Conservation (phyloP, 495 filamentous ascomycete genomes). For the Physcia stellaris region DNA sequence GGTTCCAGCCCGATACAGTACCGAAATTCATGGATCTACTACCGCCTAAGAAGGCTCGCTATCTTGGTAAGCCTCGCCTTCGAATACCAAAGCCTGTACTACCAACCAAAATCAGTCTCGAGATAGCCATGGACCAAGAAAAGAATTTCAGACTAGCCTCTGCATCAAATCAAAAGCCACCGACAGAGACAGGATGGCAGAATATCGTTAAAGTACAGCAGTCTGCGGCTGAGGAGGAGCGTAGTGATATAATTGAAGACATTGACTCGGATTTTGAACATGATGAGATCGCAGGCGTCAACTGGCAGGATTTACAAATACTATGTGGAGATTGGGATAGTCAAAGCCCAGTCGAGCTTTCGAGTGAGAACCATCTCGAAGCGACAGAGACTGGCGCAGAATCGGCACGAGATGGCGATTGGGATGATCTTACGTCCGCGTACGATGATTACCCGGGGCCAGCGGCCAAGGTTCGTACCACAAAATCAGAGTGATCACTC, state of each 20-base stretch:
- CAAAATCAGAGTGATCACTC: neutral
- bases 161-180: slow-evolving; percentile 36
- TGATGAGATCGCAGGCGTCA: slow-evolving; percentile 53
- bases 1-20: slow-evolving; percentile 49
- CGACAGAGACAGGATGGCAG: slow-evolving; percentile 38
- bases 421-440: neutral
- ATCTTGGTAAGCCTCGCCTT: slow-evolving; percentile 49
- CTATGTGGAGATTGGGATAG: slow-evolving; percentile 75
- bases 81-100: slow-evolving; percentile 70
- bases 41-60: slow-evolving; percentile 57
- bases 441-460: slow-evolving; percentile 6
- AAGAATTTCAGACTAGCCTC: slow-evolving; percentile 59
- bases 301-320: slow-evolving; percentile 59
- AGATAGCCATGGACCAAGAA: slow-evolving; percentile 69
- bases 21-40: slow-evolving; percentile 62
- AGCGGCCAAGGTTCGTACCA: neutral
- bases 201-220: slow-evolving; percentile 45
- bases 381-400: slow-evolving; percentile 1
- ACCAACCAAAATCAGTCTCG: slow-evolving; percentile 75
- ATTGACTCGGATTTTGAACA: slow-evolving; percentile 45
- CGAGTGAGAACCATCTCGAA: slow-evolving; percentile 1
- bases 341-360: slow-evolving; percentile 28
- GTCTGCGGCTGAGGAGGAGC: slow-evolving; percentile 32
- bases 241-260: slow-evolving; percentile 38
- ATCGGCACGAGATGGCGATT: slow-evolving; percentile 7